phyloP scores from a whole-genome alignment of 176 grass and related monocot genomes.

The Tillandsia leiboldiana region DNA sequence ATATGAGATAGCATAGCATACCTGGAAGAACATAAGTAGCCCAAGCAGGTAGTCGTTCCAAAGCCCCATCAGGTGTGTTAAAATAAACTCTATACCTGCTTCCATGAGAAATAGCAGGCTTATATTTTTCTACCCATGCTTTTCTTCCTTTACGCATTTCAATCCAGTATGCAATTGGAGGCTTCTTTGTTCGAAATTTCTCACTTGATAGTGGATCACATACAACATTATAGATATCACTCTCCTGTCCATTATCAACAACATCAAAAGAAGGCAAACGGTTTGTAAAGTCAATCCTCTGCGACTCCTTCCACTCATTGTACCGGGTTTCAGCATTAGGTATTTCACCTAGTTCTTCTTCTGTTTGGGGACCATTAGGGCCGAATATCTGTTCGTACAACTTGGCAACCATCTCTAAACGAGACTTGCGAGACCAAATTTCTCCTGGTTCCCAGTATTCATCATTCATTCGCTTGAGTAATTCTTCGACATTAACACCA shows the following conservation, averaged over 20 bases:
- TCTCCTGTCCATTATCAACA: constrained; percentile 56
- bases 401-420: constrained; percentile 65
- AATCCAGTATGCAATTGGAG: constrained; percentile 80
- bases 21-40: constrained; percentile 92
- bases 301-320: constrained; percentile 57
- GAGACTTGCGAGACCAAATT: constrained; percentile 39
- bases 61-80: constrained; percentile 83
- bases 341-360: constrained; percentile 83
- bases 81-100: constrained; percentile 92
- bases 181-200: constrained; percentile 71
- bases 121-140: constrained; percentile 86
- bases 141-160: constrained; percentile 82
- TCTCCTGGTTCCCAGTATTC: constrained; percentile 95
- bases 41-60: constrained; percentile 90
- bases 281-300: constrained; percentile 28
- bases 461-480: constrained; percentile 55
- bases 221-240: constrained; percentile 53
- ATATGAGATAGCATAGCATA: constrained; percentile 16
- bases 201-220: constrained; percentile 55
- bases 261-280: constrained; percentile 42
- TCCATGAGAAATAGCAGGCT: constrained; percentile 60
- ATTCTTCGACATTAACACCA: constrained; percentile 58
- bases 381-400: constrained; percentile 98
- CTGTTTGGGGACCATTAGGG: constrained; percentile 71
- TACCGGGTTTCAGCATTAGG: constrained; percentile 71